Percentiles rank a stretch among this genome's conserved stretches.
These are phyloP conservation scores for Paramyrothecium sp. DNA, from an alignment of 2,329 filamentous ascomycete species.

Conservation along the genomic window DNA sequence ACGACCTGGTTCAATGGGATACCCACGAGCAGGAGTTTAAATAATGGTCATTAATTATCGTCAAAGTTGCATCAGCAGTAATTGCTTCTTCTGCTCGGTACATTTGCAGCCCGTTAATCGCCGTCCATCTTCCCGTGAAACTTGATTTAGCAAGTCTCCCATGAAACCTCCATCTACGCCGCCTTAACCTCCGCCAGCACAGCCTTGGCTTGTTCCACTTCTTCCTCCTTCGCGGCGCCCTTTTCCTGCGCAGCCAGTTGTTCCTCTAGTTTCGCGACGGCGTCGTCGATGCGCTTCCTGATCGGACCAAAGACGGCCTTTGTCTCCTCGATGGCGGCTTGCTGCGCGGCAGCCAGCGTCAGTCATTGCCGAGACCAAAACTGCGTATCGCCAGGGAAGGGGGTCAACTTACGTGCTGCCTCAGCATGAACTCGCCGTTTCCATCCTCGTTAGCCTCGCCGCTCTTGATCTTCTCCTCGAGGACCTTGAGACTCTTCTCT, in stretches of 20 bases:
- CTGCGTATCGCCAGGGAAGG: too few relatives aligned
- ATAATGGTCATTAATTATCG: background rate
- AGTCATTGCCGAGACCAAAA: too few relatives aligned
- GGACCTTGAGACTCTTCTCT: slow-evolving; percentile 65
- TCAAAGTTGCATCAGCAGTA: background rate
- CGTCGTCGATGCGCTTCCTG: slow-evolving; percentile 67
- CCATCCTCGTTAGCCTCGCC: slow-evolving; percentile 57
- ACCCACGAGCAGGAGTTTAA: slow-evolving; percentile 6
- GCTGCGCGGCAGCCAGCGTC: slow-evolving; percentile 43
- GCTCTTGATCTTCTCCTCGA: slow-evolving; percentile 59
- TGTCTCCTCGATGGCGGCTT: slow-evolving; percentile 82
- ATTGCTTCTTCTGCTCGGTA: background rate
- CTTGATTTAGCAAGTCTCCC: background rate
- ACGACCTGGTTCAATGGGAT: slow-evolving; percentile 12
- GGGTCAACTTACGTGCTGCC: slow-evolving; percentile 70
- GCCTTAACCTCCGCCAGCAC: slow-evolving; percentile 49
- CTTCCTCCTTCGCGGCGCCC: slow-evolving; percentile 41
- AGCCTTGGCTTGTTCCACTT: slow-evolving; percentile 56
- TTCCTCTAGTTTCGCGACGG: slow-evolving; percentile 71
- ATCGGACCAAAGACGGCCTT: slow-evolving; percentile 76
- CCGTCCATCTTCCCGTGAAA: background rate
- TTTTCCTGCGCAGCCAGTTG: slow-evolving; percentile 66
- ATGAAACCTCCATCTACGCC: slow-evolving; percentile 5
- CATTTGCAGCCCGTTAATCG: background rate
- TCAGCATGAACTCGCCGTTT: slow-evolving; percentile 77